Evolutionary conservation across 441 rosid genomes (phyloP).

Genomic region (Geranium incanum): DNA sequence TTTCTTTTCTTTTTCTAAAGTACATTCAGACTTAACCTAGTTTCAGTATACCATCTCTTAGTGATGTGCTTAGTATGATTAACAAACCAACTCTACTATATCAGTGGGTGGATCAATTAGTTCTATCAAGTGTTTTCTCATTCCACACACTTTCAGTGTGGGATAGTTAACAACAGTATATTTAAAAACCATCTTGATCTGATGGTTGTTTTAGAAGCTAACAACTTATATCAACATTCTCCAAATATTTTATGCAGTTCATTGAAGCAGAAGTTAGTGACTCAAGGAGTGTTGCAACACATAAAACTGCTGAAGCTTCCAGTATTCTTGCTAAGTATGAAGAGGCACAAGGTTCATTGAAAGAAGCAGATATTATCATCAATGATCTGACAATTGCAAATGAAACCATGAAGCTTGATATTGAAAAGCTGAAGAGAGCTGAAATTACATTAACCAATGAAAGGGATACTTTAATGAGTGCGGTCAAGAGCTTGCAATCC

Average conservation of each 20-base stretch:
- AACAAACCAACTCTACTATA: not conserved
- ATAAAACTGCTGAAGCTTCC: conserved; percentile 62
- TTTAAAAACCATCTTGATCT: not conserved
- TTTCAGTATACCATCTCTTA: not conserved
- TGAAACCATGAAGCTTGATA: conserved; percentile 62
- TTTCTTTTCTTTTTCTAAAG: not conserved
- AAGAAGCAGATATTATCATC: conserved; percentile 81
- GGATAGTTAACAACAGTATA: not conserved
- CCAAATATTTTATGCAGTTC: conserved; percentile 36
- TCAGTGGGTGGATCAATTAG: not conserved
- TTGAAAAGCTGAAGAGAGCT: conserved; percentile 44
- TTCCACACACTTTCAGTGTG: not conserved
- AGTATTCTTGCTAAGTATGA: conserved; percentile 70
- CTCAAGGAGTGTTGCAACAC: conserved; percentile 52
- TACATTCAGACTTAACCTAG: not conserved
- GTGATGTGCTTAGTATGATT: not conserved
- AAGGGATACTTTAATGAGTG: conserved; percentile 41
- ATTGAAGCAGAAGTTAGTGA: conserved; percentile 71
- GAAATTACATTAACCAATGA: conserved; percentile 45
- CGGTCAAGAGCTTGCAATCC: conserved; percentile 56
- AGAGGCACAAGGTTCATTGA: conserved; percentile 83
- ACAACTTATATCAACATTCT: conserved; percentile 10
- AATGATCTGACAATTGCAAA: conserved; percentile 76
- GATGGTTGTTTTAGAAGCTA: not conserved
- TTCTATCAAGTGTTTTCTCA: not conserved